phyloP scores from a whole-genome alignment of 352 stramenopile genomes.

The Paralagenidium karlingii region DNA sequence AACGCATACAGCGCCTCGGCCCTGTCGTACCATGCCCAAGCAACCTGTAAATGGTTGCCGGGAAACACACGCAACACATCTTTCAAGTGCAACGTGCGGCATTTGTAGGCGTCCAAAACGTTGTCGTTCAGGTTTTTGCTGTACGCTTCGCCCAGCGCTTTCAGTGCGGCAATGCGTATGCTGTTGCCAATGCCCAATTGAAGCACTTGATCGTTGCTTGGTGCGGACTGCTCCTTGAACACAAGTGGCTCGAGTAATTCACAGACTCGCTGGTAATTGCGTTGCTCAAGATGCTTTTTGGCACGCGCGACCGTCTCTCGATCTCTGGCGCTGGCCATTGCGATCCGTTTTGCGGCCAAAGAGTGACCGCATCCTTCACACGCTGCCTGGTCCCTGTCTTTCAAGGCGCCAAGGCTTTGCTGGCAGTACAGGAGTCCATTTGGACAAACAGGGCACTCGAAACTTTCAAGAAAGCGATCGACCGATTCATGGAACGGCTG shows the following conservation, averaged over 20 bases:
- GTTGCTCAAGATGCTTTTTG: constrained; percentile 14
- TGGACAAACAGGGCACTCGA: constrained; percentile 17
- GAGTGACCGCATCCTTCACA: constrained; percentile 7
- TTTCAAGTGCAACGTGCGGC: constrained; percentile 13
- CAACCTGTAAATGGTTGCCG: constrained; percentile 18
- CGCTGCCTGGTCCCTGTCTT: background rate
- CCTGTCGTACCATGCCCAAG: constrained; percentile 23
- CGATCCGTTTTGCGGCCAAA: constrained; percentile 8
- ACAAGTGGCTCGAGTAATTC: constrained; percentile 11
- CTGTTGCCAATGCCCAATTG: constrained; percentile 18
- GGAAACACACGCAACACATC: constrained; percentile 14
- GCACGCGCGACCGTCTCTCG: constrained; percentile 10
- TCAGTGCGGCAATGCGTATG: constrained; percentile 14
- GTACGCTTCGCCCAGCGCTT: constrained; percentile 18
- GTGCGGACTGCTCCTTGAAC: constrained; percentile 4
- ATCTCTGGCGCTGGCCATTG: constrained; percentile 1
- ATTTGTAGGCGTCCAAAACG: constrained; percentile 12
- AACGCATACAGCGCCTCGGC: constrained; percentile 16
- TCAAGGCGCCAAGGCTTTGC: too few species aligned
- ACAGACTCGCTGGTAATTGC: constrained; percentile 16
- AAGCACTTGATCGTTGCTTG: constrained; percentile 1
- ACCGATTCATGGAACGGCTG: constrained; percentile 17
- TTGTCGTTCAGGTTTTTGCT: constrained; percentile 28
- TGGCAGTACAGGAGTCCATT: too few species aligned
- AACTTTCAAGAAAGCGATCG: constrained; percentile 18